Conservation (phyloP, 352 stramenopile genomes). For the Globisporangium camurandrum region DNA sequence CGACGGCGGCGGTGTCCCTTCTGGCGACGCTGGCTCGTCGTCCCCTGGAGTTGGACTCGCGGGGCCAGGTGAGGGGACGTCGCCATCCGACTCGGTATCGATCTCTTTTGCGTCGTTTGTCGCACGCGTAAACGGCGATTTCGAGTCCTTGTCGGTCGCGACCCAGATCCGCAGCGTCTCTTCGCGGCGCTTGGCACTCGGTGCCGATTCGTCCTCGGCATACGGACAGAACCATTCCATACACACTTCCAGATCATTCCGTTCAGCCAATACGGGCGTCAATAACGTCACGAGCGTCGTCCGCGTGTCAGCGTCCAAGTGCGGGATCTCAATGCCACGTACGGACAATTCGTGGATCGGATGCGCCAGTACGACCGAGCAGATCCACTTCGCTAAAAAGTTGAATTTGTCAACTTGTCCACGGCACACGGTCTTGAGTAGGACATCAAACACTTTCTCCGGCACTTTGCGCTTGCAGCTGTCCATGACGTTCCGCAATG, state of each 20-base stretch:
- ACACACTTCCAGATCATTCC: constrained; percentile 76
- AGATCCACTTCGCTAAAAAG: constrained; percentile 84
- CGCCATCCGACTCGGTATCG: constrained; percentile 56
- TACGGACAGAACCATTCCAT: constrained; percentile 86
- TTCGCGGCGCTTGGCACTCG: constrained; percentile 45
- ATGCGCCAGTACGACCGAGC: constrained; percentile 60
- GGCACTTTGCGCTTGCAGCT: constrained; percentile 66
- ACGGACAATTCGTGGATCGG: constrained; percentile 61
- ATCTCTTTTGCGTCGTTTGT: constrained; percentile 23
- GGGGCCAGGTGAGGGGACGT: constrained; percentile 37
- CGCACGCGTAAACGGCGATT: constrained; percentile 73
- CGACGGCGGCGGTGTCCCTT: constrained; percentile 38
- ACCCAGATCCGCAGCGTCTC: constrained; percentile 86
- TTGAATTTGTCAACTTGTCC: constrained; percentile 87
- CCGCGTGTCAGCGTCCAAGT: constrained; percentile 65
- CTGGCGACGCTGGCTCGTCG: constrained; percentile 13
- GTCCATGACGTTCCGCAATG: constrained; percentile 68
- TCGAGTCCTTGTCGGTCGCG: constrained; percentile 79
- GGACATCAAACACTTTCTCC: constrained; percentile 73
- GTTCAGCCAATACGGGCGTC: constrained; percentile 75
- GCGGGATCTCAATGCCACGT: constrained; percentile 80
- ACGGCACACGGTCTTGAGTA: constrained; percentile 79
- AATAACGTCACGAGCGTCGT: constrained; percentile 64
- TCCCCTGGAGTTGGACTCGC: constrained; percentile 38
- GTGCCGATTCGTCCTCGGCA: constrained; percentile 48